phyloP scores from a whole-genome alignment of 805 yeast species.

The Isabelozyma pseudorhagii region DNA sequence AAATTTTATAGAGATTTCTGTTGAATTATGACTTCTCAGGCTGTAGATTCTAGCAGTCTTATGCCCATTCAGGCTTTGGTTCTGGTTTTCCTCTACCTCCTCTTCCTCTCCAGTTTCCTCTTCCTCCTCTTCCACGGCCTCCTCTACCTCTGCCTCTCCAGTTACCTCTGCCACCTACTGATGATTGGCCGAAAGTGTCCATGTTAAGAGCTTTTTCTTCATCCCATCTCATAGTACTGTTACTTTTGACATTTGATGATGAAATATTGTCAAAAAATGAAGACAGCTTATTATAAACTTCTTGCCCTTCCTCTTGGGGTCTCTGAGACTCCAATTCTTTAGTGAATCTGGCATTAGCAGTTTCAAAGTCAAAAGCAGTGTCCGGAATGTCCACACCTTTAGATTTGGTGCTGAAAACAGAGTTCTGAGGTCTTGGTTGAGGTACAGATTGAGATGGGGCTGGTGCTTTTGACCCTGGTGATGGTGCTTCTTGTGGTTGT shows the following conservation, averaged over 20 bases:
- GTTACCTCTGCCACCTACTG: conserved; percentile 44
- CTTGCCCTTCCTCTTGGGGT: conserved; percentile 18
- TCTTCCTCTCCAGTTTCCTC: conserved; percentile 13
- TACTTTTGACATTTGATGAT: conserved; percentile 54
- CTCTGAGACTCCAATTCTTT: conserved; percentile 42
- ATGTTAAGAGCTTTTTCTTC: conserved; percentile 70
- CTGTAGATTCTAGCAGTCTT: neutral
- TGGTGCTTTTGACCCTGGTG: conserved; percentile 8
- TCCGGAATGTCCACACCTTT: conserved; percentile 40
- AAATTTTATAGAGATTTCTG: neutral
- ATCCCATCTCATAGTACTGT: conserved; percentile 53
- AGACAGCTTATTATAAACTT: conserved; percentile 66
- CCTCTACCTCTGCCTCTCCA: conserved; percentile 17
- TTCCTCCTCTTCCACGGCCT: conserved; percentile 12
- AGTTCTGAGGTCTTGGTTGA: conserved; percentile 9
- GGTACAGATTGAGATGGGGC: conserved; percentile 10
- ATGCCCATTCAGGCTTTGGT: conserved; percentile 31
- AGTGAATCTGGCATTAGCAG: conserved; percentile 68
- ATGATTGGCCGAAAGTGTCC: conserved; percentile 81
- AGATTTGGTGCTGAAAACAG: conserved; percentile 2
- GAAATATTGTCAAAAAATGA: conserved; percentile 90
- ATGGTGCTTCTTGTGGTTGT: conserved; percentile 7
- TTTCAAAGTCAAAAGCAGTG: conserved; percentile 71
- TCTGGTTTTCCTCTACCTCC: conserved; percentile 13
- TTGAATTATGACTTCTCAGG: neutral